These are phyloP conservation scores for Clonostachys sp. DNA, from an alignment of 2,329 filamentous ascomycete species.

Conservation along the genomic window DNA sequence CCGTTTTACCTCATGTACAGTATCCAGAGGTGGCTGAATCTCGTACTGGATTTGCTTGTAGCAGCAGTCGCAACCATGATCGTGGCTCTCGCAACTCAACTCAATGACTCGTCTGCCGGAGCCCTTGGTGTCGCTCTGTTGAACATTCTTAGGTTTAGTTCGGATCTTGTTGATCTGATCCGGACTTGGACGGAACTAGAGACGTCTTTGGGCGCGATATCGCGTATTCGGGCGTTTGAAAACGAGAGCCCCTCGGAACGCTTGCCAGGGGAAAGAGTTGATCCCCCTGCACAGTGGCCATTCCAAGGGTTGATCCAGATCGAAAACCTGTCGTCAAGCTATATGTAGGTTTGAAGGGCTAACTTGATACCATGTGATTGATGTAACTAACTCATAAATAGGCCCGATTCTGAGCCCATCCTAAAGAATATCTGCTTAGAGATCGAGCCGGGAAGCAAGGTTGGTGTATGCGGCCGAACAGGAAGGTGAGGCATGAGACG, in stretches of 20 bases:
- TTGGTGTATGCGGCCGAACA: constrained; percentile 28
- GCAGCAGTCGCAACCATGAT: constrained; percentile 39
- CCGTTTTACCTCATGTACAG: constrained; percentile 52
- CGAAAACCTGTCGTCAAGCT: constrained; percentile 15
- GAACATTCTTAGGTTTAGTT: constrained; percentile 28
- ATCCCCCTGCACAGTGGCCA: constrained; percentile 15
- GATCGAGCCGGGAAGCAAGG: constrained; percentile 21
- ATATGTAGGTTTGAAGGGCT: constrained; percentile 8
- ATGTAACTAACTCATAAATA: too few relatives aligned
- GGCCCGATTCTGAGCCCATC: constrained; percentile 1
- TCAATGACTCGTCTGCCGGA: constrained; percentile 19
- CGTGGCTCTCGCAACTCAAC: constrained; percentile 36
- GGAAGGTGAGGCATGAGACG: constrained; percentile 12
- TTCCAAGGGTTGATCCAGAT: constrained; percentile 14
- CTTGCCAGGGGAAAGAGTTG: constrained; percentile 3
- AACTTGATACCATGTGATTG: too few relatives aligned
- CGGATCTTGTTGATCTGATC: constrained; percentile 13
- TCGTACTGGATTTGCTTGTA: constrained; percentile 43
- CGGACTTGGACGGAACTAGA: constrained; percentile 21
- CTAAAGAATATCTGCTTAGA: constrained; percentile 12
- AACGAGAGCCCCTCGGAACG: constrained; percentile 10
- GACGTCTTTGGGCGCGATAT: constrained; percentile 18
- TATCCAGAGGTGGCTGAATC: constrained; percentile 51
- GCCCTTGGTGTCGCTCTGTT: constrained; percentile 29
- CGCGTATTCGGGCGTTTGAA: constrained; percentile 15